Evolutionary conservation across 805 yeast species (phyloP), one percentile per base, ranked within the genome.

Genomic region (Candida odintsovae): DNA sequence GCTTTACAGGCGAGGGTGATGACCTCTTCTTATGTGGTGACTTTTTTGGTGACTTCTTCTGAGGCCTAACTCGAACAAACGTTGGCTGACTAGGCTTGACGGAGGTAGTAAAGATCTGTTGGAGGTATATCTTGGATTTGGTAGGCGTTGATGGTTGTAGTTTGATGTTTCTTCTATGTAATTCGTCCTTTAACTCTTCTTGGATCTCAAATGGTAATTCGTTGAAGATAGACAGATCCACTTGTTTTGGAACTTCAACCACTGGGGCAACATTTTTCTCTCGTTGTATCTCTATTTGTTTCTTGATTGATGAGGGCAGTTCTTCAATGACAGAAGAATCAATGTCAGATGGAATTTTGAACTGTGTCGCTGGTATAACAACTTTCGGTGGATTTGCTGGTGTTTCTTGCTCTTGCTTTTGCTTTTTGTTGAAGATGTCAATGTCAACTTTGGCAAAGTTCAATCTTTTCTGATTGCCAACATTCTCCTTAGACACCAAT

Each of bases 171-270:
- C 86, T 61, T 38, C 78, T 65, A 8, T 67, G 54, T 26, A 83
- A 57, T 50, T 84, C 88, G 4, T 62, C 59, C 49, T 66, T 69
- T 1, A 90, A 58, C 54, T 90, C 97, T 1, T 64, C 53, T 53
- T 80, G 80, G 5, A 90, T 78, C 21, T 82, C 84, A 2, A n/a
- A 4, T 41, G 97, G 97, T 8, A 90, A 63, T 40, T 73, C 58
- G 37, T 50, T 53, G 39, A 62, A 53, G 7, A 56, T 52, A 15
- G 59, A 56, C 5, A 57, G 46, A 41, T 60, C 63, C 7, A 59
- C 45, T 18, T 65, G 64, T 28, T 50, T 50, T 1, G 67, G 69
- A 7, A 65, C 48, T 3, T 51, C 50, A 26, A 48, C 46, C 36
- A 55, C 42, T 38, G 19, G 29, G n/a, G 18, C 38, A 8, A 20